Conservation (phyloP, 345 rosid species). For the Melaleuca alternifolia region DNA sequence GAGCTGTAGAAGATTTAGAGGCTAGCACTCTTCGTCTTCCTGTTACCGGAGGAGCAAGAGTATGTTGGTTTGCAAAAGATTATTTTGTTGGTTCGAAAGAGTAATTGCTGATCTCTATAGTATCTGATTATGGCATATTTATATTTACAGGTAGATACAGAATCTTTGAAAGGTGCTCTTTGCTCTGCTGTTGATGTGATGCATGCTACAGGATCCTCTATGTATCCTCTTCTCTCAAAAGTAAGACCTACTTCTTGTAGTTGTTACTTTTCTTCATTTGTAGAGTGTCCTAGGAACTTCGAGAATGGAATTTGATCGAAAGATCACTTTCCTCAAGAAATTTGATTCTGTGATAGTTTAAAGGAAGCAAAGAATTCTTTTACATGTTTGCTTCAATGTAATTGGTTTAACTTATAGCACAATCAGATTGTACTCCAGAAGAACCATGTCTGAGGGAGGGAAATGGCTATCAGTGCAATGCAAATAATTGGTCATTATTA, state of each 20-base stretch:
- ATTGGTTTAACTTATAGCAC: not conserved
- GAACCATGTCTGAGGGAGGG: not conserved
- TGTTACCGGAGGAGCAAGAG: conserved; percentile 82
- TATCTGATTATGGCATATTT: conserved; percentile 6
- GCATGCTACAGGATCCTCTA: conserved; percentile 81
- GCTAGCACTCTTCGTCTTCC: conserved; percentile 92
- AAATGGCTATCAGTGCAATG: not conserved
- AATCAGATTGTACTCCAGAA: not conserved
- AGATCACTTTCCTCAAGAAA: not conserved
- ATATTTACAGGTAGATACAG: conserved; percentile 58
- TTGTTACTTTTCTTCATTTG: not conserved
- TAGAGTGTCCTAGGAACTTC: not conserved
- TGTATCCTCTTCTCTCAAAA: conserved; percentile 55
- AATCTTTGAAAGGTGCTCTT: conserved; percentile 68
- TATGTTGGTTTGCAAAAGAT: conserved; percentile 10
- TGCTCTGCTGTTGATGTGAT: conserved; percentile 87
- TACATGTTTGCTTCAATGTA: not conserved
- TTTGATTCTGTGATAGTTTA: not conserved
- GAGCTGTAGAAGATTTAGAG: conserved; percentile 79
- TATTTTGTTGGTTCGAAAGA: not conserved
- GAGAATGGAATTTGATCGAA: not conserved
- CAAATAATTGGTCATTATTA: not conserved
- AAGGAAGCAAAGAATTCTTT: not conserved
- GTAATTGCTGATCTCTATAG: not conserved
- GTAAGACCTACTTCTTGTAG: conserved; percentile 24